Conservation (phyloP, 495 filamentous ascomycete genomes). For the Pseudoneurospora amorphoporcata region DNA sequence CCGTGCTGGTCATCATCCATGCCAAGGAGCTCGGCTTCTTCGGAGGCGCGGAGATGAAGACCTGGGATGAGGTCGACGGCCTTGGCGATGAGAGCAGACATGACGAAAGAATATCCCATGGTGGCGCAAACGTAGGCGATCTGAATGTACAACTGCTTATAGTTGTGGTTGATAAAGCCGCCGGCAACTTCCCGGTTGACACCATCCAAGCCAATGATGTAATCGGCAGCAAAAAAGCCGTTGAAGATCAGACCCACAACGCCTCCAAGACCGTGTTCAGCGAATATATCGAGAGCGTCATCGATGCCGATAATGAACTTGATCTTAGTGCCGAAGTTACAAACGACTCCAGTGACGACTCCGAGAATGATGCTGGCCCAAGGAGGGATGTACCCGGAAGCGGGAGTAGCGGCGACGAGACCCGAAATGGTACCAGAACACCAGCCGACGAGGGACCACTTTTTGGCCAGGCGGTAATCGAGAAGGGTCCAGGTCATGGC, state of each 20-base stretch:
- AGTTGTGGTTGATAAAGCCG: conserved; percentile 86
- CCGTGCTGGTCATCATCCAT: conserved; percentile 99
- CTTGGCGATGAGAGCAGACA: conserved; percentile 76
- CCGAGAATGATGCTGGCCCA: conserved; percentile 85
- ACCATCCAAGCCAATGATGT: conserved; percentile 89
- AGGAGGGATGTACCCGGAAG: conserved; percentile 77
- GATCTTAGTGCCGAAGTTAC: conserved; percentile 94
- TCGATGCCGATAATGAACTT: conserved; percentile 95
- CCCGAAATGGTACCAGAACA: conserved; percentile 90
- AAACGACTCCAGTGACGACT: conserved; percentile 70
- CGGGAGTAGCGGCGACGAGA: conserved; percentile 84
- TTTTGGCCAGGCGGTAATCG: conserved; percentile 87
- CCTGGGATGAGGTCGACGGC: conserved; percentile 81
- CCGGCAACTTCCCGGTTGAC: conserved; percentile 72
- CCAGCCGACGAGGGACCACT: conserved; percentile 99
- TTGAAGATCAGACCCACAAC: conserved; percentile 92
- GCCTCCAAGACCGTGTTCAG: conserved; percentile 92
- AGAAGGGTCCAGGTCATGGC: conserved; percentile 85
- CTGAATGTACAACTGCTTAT: conserved; percentile 81
- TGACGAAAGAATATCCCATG: conserved; percentile 68
- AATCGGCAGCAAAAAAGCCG: conserved; percentile 75
- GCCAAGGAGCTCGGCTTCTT: conserved; percentile 93
- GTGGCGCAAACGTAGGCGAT: conserved; percentile 76
- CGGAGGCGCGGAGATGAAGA: conserved; percentile 79
- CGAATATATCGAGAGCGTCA: conserved; percentile 95